These are phyloP conservation scores for Penicillium macrosclerotiorum DNA, from an alignment of 495 filamentous ascomycete genomes.

Conservation along the genomic window DNA sequence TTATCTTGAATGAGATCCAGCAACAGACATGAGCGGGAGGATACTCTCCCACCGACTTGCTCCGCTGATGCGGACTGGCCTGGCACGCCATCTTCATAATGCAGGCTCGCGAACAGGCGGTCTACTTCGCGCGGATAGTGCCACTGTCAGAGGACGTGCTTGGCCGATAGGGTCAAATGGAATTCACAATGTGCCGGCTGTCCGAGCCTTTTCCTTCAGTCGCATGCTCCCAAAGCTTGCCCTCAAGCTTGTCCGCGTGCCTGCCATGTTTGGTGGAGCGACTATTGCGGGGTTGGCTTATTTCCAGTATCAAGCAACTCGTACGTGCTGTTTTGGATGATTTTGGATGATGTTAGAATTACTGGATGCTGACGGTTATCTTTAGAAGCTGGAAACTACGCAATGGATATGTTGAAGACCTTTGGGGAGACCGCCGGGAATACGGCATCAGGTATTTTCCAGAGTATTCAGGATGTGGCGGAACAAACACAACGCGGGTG, in stretches of 20 bases:
- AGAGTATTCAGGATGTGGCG: constrained; percentile 68
- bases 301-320: constrained; percentile 92
- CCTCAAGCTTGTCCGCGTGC: constrained; percentile 80
- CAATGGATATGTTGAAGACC: constrained; percentile 70
- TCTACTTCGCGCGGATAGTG: constrained; percentile 63
- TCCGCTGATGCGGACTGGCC: constrained; percentile 60
- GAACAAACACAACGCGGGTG: constrained; percentile 77
- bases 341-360: constrained; percentile 17
- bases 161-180: constrained; percentile 74
- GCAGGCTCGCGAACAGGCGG: constrained; percentile 62
- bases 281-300: constrained; percentile 85
- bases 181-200: constrained; percentile 77
- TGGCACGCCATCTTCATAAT: constrained; percentile 65
- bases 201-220: constrained; percentile 82
- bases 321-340: constrained; percentile 50
- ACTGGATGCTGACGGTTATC: constrained; percentile 18
- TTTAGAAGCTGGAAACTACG: constrained; percentile 85
- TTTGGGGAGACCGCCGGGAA: constrained; percentile 66
- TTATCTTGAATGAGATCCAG: constrained; percentile 37
- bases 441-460: constrained; percentile 64
- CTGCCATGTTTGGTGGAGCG: constrained; percentile 86
- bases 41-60: constrained; percentile 71
- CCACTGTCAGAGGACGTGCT: constrained; percentile 58
- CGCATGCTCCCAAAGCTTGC: constrained; percentile 85
- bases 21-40: constrained; percentile 72